Conservation (phyloP, 1,284 basidiomycete genomes). For the Trichosporon faecale region DNA sequence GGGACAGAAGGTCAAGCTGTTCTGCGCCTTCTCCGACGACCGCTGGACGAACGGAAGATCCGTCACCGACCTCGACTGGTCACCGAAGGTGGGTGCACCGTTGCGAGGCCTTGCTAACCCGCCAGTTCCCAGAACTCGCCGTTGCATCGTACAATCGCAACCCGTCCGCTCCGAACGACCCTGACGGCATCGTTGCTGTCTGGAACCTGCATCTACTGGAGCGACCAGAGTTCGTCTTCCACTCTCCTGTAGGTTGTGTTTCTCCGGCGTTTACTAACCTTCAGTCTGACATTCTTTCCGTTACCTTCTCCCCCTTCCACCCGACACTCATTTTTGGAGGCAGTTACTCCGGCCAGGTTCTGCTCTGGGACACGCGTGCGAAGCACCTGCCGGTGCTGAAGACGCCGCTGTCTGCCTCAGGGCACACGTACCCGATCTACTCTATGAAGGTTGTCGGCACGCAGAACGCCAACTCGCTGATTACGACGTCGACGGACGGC, state of each 20-base stretch:
- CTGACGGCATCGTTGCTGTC: conserved; percentile 92
- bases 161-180: conserved; percentile 81
- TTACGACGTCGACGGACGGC: conserved; percentile 93
- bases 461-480: conserved; percentile 94
- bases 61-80: conserved; percentile 96
- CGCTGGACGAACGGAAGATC: conserved; percentile 84
- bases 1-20: conserved; percentile 76
- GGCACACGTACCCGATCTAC: conserved; percentile 98
- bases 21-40: conserved; percentile 86
- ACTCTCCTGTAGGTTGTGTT: conserved; percentile 71
- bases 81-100: conserved; percentile 67
- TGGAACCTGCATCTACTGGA: conserved; percentile 96
- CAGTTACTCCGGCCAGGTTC: conserved; percentile 95
- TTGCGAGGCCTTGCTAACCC: not conserved
- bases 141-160: conserved; percentile 97
- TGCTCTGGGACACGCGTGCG: conserved; percentile 97
- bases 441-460: conserved; percentile 96
- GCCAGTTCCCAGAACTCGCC: conserved; percentile 87
- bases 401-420: conserved; percentile 88
- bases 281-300: conserved; percentile 93
- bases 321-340: conserved; percentile 96
- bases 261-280: not conserved
- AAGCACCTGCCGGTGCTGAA: conserved; percentile 94
- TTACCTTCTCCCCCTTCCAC: conserved; percentile 95
- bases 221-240: conserved; percentile 95